Base-by-base conservation (phyloP, 805 yeast genomes). In the Candida caryicola region DNA sequence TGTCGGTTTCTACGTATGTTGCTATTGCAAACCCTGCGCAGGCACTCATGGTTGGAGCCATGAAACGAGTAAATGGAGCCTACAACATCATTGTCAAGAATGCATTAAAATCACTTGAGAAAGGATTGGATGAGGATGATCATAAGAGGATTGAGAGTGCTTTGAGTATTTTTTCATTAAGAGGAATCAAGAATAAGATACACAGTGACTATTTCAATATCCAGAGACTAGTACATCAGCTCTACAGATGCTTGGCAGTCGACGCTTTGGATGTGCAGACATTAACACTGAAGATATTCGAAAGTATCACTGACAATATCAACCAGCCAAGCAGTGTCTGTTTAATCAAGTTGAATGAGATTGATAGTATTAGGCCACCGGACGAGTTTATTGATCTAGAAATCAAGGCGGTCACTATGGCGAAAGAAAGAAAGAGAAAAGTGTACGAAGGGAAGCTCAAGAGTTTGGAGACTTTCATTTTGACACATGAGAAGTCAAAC, bases 21-120 rank as follows among this genome's bases (percentile, higher is more conserved):
- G 79, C 79, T 3, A 76, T 85, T n/a, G 74, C 88, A 1, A 66
- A 71, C 7, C 75, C 82, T 15, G 95, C 96, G 0, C 87, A 84
- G 38, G 59, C 74, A 0, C 75, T 84, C 2, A 60, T 93, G 39
- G 73, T 78, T 2, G 81, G 82, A 19, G 78, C 85, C 1, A 76
- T 85, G 72, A 82, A 79, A 49, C 77, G 84, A 40, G 64, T 91
- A 3, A 71, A 80, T 46, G 85, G 86, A 0, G 74, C 88, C 0
- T 81, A 84, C 43, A 69, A 74, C 14, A 55, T 73, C 2, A 73
- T 87, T 26, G 58, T 82, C 2, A 69, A 69, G 8, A 52, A 61
- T 13, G 62, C 85, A 2, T 60, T 88, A 17, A 64, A 65, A 6
- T 63, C 71, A 2, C 61, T 85, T 13, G 57, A 72, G 5, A 60